Conservation (phyloP, 176 grass and related monocot genomes). For the Luzula sylvatica region DNA sequence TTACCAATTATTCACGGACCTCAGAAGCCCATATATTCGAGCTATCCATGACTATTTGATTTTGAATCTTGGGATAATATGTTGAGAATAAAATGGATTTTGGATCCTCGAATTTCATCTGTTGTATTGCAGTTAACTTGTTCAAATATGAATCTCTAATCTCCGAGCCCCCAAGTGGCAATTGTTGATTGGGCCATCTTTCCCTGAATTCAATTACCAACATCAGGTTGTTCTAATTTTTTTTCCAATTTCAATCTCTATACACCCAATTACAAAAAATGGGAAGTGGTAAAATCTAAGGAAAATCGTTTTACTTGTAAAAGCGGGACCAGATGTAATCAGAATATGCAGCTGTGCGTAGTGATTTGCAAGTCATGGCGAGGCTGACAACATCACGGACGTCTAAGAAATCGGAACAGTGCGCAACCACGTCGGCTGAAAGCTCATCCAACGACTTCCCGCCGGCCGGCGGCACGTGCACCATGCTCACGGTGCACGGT, state of each 20-base stretch:
- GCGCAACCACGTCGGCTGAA: constrained; percentile 51
- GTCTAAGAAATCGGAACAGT: constrained; percentile 44
- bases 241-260: no score
- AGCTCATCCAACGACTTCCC: constrained; percentile 42
- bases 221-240: no score
- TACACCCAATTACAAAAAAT: not conserved
- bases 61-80: constrained; percentile 5
- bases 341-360: constrained; percentile 44
- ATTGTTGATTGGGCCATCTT: constrained; percentile 51
- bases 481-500: not conserved
- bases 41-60: constrained; percentile 50
- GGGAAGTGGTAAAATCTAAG: not conserved
- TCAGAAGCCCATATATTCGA: constrained; percentile 41
- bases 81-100: constrained; percentile 9
- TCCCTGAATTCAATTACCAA: constrained; percentile 22
- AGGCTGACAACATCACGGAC: constrained; percentile 51
- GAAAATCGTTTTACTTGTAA: constrained; percentile 31
- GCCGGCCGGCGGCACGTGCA: not conserved
- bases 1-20: no score
- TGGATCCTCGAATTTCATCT: constrained; percentile 78
- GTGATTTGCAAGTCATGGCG: constrained; percentile 49
- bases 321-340: constrained; percentile 68
- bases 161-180: constrained; percentile 31
- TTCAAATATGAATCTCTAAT: constrained; percentile 50
- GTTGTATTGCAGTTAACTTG: constrained; percentile 41